Percentiles rank a stretch among this genome's conserved stretches.
Evolutionary conservation across 106 monocot genomes (phyloP).

Genomic region (Dioscorea dumetorum): DNA sequence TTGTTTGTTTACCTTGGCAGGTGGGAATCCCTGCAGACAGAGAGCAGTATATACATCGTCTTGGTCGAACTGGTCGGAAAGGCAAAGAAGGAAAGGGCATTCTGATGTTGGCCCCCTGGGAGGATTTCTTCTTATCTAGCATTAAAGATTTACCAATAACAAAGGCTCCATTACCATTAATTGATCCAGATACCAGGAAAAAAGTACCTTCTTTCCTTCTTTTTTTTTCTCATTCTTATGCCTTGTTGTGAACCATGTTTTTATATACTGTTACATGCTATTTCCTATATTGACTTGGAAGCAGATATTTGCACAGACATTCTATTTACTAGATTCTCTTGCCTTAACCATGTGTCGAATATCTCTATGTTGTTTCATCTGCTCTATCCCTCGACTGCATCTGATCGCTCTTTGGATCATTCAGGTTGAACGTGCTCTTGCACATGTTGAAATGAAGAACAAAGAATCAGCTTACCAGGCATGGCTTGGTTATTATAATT

Average conservation of each 20-base stretch:
- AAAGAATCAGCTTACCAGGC: conserved; percentile 77
- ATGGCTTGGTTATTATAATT: conserved; percentile 82
- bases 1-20: conserved; percentile 17
- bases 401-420: not conserved
- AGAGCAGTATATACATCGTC: conserved; percentile 82
- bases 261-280: too few species aligned
- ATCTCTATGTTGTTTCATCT: too few species aligned
- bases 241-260: too few species aligned
- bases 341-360: too few species aligned
- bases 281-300: too few species aligned
- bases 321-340: too few species aligned
- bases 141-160: conserved; percentile 61
- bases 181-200: conserved; percentile 47
- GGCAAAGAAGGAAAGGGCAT: conserved; percentile 72
- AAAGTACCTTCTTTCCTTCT: conserved; percentile 25
- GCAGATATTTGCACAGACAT: too few species aligned
- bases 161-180: conserved; percentile 30
- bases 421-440: conserved; percentile 59
- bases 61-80: conserved; percentile 80
- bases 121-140: conserved; percentile 56
- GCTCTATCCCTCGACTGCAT: too few species aligned
- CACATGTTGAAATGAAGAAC: conserved; percentile 54
- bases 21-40: conserved; percentile 76
- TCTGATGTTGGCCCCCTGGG: conserved; percentile 76
- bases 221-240: not conserved